Evolutionary conservation across 169 alveolate genomes (phyloP).

Genomic region (Plasmodium adleri): DNA sequence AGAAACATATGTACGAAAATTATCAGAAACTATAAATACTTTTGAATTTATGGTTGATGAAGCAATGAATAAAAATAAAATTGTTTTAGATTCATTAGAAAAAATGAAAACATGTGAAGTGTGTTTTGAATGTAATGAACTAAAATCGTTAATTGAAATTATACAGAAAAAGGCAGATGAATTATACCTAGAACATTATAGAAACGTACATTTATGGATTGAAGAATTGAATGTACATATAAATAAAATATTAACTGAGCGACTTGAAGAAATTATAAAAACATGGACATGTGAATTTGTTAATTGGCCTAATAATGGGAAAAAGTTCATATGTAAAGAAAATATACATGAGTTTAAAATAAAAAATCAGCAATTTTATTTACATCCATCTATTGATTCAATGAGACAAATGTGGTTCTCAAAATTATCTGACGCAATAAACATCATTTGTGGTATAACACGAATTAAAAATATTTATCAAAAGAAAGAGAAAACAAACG

Average conservation of each 20-base stretch:
- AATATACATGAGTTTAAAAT: conserved; percentile 62
- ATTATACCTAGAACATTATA: conserved; percentile 86
- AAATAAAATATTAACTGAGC: conserved; percentile 85
- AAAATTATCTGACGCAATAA: conserved; percentile 60
- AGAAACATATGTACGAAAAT: conserved; percentile 79
- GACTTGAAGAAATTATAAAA: conserved; percentile 86
- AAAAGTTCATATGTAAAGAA: conserved; percentile 59
- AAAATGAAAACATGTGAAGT: conserved; percentile 64
- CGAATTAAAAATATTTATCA: conserved; percentile 72
- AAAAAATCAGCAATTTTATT: conserved; percentile 50
- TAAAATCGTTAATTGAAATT: conserved; percentile 57
- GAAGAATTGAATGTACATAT: conserved; percentile 87
- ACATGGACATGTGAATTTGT: conserved; percentile 90
- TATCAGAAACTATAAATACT: conserved; percentile 78
- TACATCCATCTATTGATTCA: conserved; percentile 59
- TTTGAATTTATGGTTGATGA: conserved; percentile 83
- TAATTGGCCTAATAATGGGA: conserved; percentile 76
- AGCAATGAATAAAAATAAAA: conserved; percentile 68
- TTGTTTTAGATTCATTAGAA: conserved; percentile 68
- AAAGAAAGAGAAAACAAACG: conserved; percentile 81
- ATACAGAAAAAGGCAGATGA: conserved; percentile 87
- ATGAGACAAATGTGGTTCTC: conserved; percentile 77
- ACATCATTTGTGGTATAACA: conserved; percentile 76
- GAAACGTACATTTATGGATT: conserved; percentile 92
- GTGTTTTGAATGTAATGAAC: conserved; percentile 21